These are phyloP conservation scores for Aspergillus candidus DNA, from an alignment of 2,329 filamentous ascomycete species.

Conservation along the genomic window DNA sequence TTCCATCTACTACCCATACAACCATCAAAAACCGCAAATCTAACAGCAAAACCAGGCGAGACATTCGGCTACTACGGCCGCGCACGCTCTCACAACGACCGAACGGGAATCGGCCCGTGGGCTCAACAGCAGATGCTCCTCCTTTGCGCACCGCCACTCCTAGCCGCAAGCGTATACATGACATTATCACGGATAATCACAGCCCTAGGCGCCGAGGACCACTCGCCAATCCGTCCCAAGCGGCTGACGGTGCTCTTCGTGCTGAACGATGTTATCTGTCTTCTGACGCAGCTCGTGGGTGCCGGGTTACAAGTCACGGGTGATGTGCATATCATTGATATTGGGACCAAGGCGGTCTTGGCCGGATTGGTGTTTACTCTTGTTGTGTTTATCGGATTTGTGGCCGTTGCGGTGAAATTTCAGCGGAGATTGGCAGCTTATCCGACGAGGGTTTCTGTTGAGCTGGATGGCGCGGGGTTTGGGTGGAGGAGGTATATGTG, in stretches of 20 bases:
- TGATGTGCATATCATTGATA: constrained; percentile 13
- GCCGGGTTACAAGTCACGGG: constrained; percentile 25
- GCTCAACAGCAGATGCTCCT: constrained; percentile 35
- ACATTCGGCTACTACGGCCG: constrained; percentile 33
- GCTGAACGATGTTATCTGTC: constrained; percentile 30
- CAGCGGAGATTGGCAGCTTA: constrained; percentile 15
- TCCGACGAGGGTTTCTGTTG: constrained; percentile 11
- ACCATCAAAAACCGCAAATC: too few relatives aligned
- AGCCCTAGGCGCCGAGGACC: constrained; percentile 29
- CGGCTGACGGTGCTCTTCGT: constrained; percentile 37
- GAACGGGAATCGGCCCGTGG: constrained; percentile 24
- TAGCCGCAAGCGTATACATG: constrained; percentile 36
- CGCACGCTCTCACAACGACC: constrained; percentile 27
- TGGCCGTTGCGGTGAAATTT: constrained; percentile 19
- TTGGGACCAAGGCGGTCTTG: constrained; percentile 23
- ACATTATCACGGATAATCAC: constrained; percentile 36
- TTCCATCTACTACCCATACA: too few relatives aligned
- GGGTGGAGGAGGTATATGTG: constrained; percentile 24
- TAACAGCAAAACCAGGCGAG: constrained; percentile 20
- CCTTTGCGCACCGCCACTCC: constrained; percentile 37
- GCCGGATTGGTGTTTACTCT: constrained; percentile 26
- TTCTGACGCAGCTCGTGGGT: constrained; percentile 30
- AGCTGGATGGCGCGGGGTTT: constrained; percentile 10
- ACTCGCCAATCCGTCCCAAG: constrained; percentile 29
- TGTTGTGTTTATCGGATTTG: constrained; percentile 23